Conservation (phyloP, 2,329 filamentous ascomycete species). For the Onygena corvina region DNA sequence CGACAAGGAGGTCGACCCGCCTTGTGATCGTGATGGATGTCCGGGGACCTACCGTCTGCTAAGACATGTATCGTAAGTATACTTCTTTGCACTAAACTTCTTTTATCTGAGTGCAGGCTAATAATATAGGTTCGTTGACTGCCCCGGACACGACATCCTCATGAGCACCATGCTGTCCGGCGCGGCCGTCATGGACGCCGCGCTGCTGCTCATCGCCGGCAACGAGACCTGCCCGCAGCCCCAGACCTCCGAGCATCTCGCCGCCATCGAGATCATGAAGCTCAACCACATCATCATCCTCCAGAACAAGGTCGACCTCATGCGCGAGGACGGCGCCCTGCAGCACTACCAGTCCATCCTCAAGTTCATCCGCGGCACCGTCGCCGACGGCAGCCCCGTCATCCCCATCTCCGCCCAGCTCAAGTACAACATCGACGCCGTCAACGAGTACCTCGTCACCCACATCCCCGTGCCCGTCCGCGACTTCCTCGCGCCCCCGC, state of each 20-base stretch:
- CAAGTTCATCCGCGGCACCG: slow-evolving; percentile 96
- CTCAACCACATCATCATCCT: slow-evolving; percentile 98
- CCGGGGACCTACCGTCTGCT: slow-evolving; percentile 74
- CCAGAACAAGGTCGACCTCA: slow-evolving; percentile 98
- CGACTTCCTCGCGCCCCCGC: slow-evolving; percentile 82
- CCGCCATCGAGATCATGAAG: slow-evolving; percentile 99
- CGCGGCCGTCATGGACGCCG: slow-evolving; percentile 98
- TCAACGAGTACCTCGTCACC: slow-evolving; percentile 90
- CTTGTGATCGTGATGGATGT: slow-evolving; percentile 89
- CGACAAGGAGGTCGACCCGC: slow-evolving; percentile 95
- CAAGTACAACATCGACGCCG: slow-evolving; percentile 98
- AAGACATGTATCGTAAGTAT: slow-evolving; percentile 75
- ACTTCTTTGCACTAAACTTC: neutral
- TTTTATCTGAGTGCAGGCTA: slow-evolving; percentile 12
- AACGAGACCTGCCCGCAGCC: slow-evolving; percentile 98
- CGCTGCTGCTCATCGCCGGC: slow-evolving; percentile 86
- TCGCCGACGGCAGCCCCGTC: slow-evolving; percentile 86
- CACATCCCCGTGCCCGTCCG: slow-evolving; percentile 85
- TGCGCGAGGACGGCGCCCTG: slow-evolving; percentile 87
- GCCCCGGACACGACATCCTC: slow-evolving; percentile 99
- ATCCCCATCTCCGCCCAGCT: slow-evolving; percentile 96
- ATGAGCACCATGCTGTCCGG: slow-evolving; percentile 99
- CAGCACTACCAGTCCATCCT: slow-evolving; percentile 94
- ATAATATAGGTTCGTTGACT: slow-evolving; percentile 71
- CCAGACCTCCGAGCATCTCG: slow-evolving; percentile 96